phyloP scores from a whole-genome alignment of 163 green algal species.

The Chloromonas sp. region DNA sequence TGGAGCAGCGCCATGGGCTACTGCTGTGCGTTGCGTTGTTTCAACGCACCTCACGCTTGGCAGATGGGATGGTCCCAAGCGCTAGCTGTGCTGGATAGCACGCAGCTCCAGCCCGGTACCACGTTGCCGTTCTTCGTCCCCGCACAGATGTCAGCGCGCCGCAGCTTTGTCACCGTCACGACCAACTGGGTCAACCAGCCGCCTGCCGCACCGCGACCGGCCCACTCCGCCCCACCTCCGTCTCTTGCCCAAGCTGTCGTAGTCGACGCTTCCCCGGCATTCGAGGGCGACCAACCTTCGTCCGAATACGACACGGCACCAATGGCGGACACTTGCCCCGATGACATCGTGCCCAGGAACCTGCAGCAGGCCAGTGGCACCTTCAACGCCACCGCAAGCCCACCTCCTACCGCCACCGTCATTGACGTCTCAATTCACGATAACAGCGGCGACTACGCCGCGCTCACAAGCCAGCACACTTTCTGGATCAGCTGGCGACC shows the following conservation, averaged over 20 bases:
- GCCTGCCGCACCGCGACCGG: neutral
- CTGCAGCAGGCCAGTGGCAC: too few species aligned
- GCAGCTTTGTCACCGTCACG: conserved; percentile 19
- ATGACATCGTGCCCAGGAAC: too few species aligned
- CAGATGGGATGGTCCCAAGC: conserved; percentile 28
- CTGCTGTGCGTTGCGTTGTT: conserved; percentile 23
- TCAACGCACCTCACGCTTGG: conserved; percentile 16
- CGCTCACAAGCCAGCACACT: neutral
- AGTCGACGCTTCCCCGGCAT: too few species aligned
- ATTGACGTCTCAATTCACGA: too few species aligned
- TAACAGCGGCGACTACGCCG: too few species aligned
- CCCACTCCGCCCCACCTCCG: neutral
- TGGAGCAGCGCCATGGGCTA: conserved; percentile 26
- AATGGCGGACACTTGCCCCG: too few species aligned
- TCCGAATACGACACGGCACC: too few species aligned
- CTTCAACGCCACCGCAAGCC: too few species aligned
- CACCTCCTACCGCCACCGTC: too few species aligned
- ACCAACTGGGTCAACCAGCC: neutral
- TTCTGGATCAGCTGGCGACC: conserved; percentile 10
- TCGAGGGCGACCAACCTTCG: too few species aligned
- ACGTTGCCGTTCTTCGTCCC: conserved; percentile 19
- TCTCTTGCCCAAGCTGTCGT: too few species aligned
- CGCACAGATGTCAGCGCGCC: conserved; percentile 7
- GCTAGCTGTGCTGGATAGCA: neutral
- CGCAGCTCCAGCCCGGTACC: neutral